These are phyloP conservation scores for Betula pendula DNA, from an alignment of 306 rosid genomes.

Conservation along the genomic window DNA sequence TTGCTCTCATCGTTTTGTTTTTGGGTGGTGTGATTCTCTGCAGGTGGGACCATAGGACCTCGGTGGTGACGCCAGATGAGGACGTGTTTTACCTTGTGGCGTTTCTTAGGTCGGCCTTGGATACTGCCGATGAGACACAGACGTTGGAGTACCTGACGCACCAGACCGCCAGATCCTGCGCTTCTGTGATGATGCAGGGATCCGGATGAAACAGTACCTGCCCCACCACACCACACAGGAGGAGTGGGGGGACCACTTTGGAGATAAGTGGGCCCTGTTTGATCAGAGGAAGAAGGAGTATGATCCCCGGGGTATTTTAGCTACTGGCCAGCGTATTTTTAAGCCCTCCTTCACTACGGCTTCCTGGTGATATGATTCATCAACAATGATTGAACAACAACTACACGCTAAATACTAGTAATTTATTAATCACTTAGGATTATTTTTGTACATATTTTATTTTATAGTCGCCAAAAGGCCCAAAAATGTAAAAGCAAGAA, in stretches of 20 bases:
- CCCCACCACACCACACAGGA: constrained; percentile 73
- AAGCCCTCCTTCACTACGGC: constrained; percentile 29
- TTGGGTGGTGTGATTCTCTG: constrained; percentile 12
- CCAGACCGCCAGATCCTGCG: constrained; percentile 73
- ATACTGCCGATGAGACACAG: constrained; percentile 46
- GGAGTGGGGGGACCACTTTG: constrained; percentile 91
- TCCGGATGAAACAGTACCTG: constrained; percentile 78
- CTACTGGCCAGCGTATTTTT: constrained; percentile 86
- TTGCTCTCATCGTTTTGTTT: not conserved
- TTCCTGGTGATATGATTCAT: constrained; percentile 13
- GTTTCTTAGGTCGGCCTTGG: constrained; percentile 81
- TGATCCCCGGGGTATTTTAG: constrained; percentile 77
- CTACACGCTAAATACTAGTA: not conserved
- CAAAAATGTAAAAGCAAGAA: too few species aligned
- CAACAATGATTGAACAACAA: not conserved
- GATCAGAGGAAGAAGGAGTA: constrained; percentile 60
- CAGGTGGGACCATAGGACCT: constrained; percentile 89
- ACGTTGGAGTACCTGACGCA: constrained; percentile 58
- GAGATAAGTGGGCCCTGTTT: constrained; percentile 81
- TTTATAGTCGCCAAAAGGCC: too few species aligned
- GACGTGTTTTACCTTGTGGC: constrained; percentile 92
- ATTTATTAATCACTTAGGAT: too few species aligned
- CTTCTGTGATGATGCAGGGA: constrained; percentile 65
- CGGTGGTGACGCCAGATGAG: constrained; percentile 82
- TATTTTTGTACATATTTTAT: too few species aligned